Evolutionary conservation across 2,329 filamentous ascomycete genomes (phyloP).

Genomic region (Pyrenophora seminiperda): DNA sequence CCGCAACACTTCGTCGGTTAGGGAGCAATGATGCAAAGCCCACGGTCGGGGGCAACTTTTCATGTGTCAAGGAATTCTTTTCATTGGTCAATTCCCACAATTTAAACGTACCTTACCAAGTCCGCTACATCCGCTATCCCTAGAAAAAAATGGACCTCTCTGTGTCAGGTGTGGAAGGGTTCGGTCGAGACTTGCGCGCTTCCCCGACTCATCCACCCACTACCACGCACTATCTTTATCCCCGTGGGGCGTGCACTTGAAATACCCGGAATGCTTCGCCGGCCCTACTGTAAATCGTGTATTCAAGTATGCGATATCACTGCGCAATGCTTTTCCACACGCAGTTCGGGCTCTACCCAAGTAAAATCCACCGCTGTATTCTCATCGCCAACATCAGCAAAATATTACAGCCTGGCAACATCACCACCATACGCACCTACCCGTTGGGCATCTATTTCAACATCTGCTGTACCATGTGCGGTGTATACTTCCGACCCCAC

Average conservation of each 20-base stretch:
- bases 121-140: constrained; percentile 5
- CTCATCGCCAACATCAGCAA: too few species aligned
- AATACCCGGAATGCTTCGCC: constrained; percentile 12
- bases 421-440: too few species aligned
- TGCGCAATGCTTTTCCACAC: neutral
- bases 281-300: neutral
- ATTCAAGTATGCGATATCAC: neutral
- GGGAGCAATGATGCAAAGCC: constrained; percentile 9
- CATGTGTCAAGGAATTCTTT: constrained; percentile 9
- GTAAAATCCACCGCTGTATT: too few species aligned
- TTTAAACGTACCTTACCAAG: constrained; percentile 2
- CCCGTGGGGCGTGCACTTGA: constrained; percentile 11
- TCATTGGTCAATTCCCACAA: constrained; percentile 1
- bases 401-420: too few species aligned
- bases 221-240: neutral
- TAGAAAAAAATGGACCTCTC: constrained; percentile 5
- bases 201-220: constrained; percentile 10
- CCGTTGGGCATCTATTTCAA: too few species aligned
- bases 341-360: too few species aligned
- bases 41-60: constrained; percentile 1
- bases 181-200: neutral
- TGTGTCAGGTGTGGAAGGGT: constrained; percentile 1
- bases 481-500: too few species aligned
- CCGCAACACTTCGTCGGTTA: constrained; percentile 6
- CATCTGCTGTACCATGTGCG: too few species aligned